A percentile compares a stretch with the other conserved stretches of the same genome.
These are phyloP conservation scores for Xylaria digitata DNA, from an alignment of 2,329 filamentous ascomycete genomes.

Conservation along the genomic window DNA sequence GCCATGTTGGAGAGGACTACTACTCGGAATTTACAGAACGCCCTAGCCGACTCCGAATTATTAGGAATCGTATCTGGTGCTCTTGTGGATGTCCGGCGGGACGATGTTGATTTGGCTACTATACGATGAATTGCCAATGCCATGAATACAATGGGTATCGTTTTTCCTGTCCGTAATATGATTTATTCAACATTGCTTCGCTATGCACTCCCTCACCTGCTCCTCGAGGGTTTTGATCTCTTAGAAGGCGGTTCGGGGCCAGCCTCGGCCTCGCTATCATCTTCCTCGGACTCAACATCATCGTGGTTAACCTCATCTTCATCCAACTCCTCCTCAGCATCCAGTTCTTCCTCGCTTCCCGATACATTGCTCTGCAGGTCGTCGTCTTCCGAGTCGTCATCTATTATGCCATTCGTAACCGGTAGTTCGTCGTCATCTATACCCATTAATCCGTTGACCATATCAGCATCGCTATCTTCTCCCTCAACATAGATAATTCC, in stretches of 20 bases:
- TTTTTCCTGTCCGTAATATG: slow-evolving; percentile 33
- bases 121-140: not conserved
- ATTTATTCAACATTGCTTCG: slow-evolving; percentile 42
- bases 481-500: slow-evolving; percentile 89
- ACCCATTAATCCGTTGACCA: slow-evolving; percentile 59
- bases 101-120: not conserved
- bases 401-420: slow-evolving; percentile 63
- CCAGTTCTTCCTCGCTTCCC: slow-evolving; percentile 60
- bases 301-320: slow-evolving; percentile 71
- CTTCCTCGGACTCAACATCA: slow-evolving; percentile 69
- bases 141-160: slow-evolving; percentile 43
- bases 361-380: slow-evolving; percentile 55
- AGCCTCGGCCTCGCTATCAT: slow-evolving; percentile 62
- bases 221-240: slow-evolving; percentile 52
- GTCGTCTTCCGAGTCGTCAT: slow-evolving; percentile 71
- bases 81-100: not conserved
- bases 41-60: not conserved
- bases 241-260: slow-evolving; percentile 60
- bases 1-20: not conserved
- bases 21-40: not conserved
- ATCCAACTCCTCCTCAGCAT: slow-evolving; percentile 62
- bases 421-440: slow-evolving; percentile 70
- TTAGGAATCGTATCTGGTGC: not conserved
- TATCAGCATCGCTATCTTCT: slow-evolving; percentile 69
- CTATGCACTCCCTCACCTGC: slow-evolving; percentile 49